Base-by-base conservation (phyloP, 148 eudicot genomes). In the Cornus florida region DNA sequence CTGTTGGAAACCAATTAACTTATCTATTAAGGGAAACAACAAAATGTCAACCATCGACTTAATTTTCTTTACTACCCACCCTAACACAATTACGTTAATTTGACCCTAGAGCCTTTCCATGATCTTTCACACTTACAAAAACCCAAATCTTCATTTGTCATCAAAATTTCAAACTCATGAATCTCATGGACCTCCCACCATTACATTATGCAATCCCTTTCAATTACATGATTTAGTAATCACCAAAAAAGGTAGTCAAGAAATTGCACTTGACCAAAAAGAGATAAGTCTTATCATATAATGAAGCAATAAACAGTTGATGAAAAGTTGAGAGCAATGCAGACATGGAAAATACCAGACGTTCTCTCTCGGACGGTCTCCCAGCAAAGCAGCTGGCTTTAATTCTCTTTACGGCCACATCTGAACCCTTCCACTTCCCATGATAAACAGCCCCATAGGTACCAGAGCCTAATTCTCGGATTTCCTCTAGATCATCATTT, bases 361-460 rank as follows among this genome's bases (percentile, higher is more conserved):
- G 95, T 82, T 90, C 95, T 78, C 98, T 90, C 74, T 96, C 99
- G 80, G 97, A 89, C 77, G 98, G 95, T 78, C 91, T 87, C 65
- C 97, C 99, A 82, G 95, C 87, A 93, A 96, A 96, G 88, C 99
- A 96, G 82, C 99, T 93, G 32, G 98, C 97, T 86, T 96, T 96
- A 66, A 96, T 96, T 90, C 98, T 92, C 82, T 96, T 96, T 84
- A 96, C 91, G 39, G 99, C 99, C 11, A 96, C 99, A 88, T 96
- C 99, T 6, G 98, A 93, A 50, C 99, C 99, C 80, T 89, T 93
- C 99, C 99, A 96, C 83, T 96, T 96, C 66, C 99, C 99, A 81
- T 93, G 91, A 81, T 78, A 96, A 68, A 96, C 99, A 81, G 99
- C 73, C 56, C 99, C 99, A 86, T 93, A 96, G 19, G 99, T 93